These are phyloP conservation scores for Aureobasidium sp. DNA, from an alignment of 2,329 filamentous ascomycete species.

Conservation along the genomic window DNA sequence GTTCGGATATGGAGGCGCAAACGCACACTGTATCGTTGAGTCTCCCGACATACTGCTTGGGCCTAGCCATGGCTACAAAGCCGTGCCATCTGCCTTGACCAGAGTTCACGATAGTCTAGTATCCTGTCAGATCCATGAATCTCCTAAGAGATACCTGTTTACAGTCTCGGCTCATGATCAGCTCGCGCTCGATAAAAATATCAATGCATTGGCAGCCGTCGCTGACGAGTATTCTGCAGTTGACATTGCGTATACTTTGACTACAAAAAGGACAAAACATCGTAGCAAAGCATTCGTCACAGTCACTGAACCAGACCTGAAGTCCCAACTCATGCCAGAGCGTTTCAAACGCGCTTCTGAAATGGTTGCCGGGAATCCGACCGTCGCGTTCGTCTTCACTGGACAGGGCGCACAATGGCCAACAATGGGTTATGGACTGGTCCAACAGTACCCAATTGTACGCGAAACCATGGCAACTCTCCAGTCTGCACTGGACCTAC, in stretches of 20 bases:
- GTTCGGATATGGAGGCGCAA: slow-evolving; percentile 26
- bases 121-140: neutral
- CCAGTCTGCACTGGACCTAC: slow-evolving; percentile 17
- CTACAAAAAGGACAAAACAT: neutral
- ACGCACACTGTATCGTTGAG: slow-evolving; percentile 21
- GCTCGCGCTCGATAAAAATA: neutral
- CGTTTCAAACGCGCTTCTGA: neutral
- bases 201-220: neutral
- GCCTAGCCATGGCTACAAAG: no score
- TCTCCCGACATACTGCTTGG: neutral
- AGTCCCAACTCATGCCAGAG: neutral
- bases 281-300: neutral
- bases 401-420: slow-evolving; percentile 32
- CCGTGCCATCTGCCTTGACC: neutral
- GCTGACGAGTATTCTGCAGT: neutral
- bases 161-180: neutral
- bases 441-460: neutral
- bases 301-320: neutral
- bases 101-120: no score
- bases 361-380: neutral
- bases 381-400: slow-evolving; percentile 26
- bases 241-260: neutral
- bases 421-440: slow-evolving; percentile 21
- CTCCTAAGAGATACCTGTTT: neutral
- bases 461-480: slow-evolving; percentile 15